Evolutionary conservation across 2,329 filamentous ascomycete species (phyloP), one percentile per base, ranked within the genome.

Genomic region (Xylariaceae sp.): DNA sequence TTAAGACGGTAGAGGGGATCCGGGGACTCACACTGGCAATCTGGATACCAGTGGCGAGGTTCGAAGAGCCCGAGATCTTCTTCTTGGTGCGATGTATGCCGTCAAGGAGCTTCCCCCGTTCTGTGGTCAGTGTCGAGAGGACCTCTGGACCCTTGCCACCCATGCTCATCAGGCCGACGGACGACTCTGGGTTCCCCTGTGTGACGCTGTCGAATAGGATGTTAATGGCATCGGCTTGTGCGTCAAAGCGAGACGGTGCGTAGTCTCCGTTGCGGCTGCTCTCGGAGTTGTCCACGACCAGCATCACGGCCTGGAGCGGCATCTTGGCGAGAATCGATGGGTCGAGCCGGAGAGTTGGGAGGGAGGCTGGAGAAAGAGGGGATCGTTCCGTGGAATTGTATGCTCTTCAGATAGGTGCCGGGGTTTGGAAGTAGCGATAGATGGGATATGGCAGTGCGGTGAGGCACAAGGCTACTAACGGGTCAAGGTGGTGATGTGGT

Each of bases 251-350:
- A 62, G 92, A 95, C 53, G 94, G 93, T 68, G 89, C 88, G 72
- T 80, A 82, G 73, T 99, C 94, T 69, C 95, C 94, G 75, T 99
- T 99, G 71, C 94, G 86, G 79, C 90, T 96, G 77, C 89, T 92
- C 79, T 99, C 94, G 79, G 92, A 97, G 81, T 97, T 99, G 82
- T 99, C 94, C 68, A 97, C 90, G 81, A 97, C 87, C 73, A 99
- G 90, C 92, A 99, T 97, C 59, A 96, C 95, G 77, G 94, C 95
- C 86, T 99, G 94, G 75, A 99, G 87, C 75, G 87, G 89, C 94
- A 99, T 99, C 69, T 81, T 92, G 84, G 72, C 75, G 72, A 72
- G 22, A 45, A 41, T 53, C 51, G 42, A 16, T 13, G 18, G 42
- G 38, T 51, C 42, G 47, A 39, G 34, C 18, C 11, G 36, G 36